Evolutionary conservation across 2,329 filamentous ascomycete species (phyloP), one percentile per base, ranked within the genome.

Genomic region (Epichloe festucae): DNA sequence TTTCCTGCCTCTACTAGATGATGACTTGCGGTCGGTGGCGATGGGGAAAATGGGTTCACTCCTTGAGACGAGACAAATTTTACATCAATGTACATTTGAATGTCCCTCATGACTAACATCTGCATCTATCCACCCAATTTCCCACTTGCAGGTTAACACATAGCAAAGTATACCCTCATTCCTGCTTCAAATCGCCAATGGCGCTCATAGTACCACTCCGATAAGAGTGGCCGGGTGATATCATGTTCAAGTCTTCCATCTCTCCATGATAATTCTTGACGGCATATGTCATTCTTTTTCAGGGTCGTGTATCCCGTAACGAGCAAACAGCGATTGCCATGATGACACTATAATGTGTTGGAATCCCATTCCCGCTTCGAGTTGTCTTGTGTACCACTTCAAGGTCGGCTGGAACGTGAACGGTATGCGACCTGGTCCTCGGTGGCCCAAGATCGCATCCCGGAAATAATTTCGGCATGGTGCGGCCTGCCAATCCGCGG

Each of bases 1-100:
- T 91, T 91, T 57, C 84, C 82, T n/a, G 60, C 67, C 3, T 70
- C 69, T 40, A 62, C 68, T 36, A 62, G 62, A 56, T 67, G 48
- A 57, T 23, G 11, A 21, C 5, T 19, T 43, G 21, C 14, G n/a
- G 17, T 21, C 21, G 41, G 31, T 31, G 31, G 31, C 31, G 3
- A 11, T 31, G 31, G 31, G 31, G 8, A 27, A 23, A 6, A 21
- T 17, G 10, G 41, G 5, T 5, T 43, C 12, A 27, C 8, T 15
- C 19, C 42, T n/a, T 45, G 21, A 11, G 11, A 45, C 3, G 3
- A 34, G 14, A 2, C 23, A 8, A 5, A 17, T 45, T 34, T 11
- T 35, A 35, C 5, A n/a, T 17, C 2, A 34, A 45, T 45, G 43
- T 45, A 45, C 27, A 45, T 45, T 7, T 5, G 23, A 31, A 14